A percentile compares a stretch with the other conserved stretches of the same genome.
phyloP scores from a whole-genome alignment of 768 basidiomycete genomes.

The Suillus sp. region DNA sequence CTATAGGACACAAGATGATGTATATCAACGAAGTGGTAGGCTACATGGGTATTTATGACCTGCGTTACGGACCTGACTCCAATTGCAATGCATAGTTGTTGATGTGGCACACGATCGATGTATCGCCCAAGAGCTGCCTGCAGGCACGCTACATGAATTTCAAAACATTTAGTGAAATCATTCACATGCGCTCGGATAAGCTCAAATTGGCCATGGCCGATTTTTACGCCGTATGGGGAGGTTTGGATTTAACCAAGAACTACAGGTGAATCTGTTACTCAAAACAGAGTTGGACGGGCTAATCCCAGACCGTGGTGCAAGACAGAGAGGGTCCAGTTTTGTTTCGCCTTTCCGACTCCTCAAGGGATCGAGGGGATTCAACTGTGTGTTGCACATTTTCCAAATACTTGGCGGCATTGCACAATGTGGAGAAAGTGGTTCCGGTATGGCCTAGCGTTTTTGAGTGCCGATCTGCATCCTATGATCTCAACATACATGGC shows the following conservation, averaged over 20 bases:
- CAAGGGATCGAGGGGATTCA: neutral
- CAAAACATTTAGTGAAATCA: neutral
- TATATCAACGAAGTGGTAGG: constrained; percentile 2
- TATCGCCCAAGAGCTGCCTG: neutral
- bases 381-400: neutral
- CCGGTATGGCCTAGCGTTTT: neutral
- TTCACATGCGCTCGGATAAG: neutral
- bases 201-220: neutral
- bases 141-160: neutral
- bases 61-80: neutral
- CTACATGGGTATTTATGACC: neutral
- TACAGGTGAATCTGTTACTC: neutral
- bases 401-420: neutral
- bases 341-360: neutral
- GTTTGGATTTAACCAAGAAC: constrained; percentile 1
- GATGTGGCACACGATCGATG: constrained; percentile 1
- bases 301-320: neutral
- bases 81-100: neutral
- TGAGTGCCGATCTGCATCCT: neutral
- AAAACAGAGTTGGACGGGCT: neutral
- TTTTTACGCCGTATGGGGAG: neutral
- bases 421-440: neutral
- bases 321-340: neutral
- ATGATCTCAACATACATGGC: neutral
- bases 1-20: neutral